Evolutionary conservation across 768 basidiomycete species (phyloP).

Genomic region (Suillus tomentosus): DNA sequence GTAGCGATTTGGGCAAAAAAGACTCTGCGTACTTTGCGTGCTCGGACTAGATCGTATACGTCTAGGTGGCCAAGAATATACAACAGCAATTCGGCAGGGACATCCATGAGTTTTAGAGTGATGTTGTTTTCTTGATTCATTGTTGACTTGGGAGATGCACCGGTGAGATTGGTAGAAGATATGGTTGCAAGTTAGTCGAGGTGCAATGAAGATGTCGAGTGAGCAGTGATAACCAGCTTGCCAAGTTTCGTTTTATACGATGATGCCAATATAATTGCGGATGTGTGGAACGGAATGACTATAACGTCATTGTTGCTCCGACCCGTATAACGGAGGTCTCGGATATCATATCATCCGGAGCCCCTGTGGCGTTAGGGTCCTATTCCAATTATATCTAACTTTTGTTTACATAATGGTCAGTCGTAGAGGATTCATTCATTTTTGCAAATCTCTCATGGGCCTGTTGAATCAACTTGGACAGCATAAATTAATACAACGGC

Average conservation of each 20-base stretch:
- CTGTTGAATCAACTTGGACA: no score
- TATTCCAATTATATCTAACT: not conserved
- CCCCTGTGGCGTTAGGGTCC: not conserved
- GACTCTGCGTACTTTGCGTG: not conserved
- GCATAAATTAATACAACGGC: no score
- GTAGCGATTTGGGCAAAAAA: not conserved
- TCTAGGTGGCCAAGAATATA: not conserved
- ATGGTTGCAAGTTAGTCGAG: no score
- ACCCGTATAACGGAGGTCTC: not conserved
- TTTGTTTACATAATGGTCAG: not conserved
- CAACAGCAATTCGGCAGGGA: not conserved
- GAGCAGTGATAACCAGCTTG: no score
- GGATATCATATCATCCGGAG: not conserved
- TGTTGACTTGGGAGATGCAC: not conserved
- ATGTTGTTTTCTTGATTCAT: not conserved
- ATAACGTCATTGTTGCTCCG: not conserved
- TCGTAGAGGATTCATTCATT: no score
- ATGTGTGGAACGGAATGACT: not conserved
- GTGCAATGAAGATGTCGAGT: no score
- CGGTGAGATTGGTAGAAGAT: not conserved
- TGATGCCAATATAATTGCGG: not conserved
- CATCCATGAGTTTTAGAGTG: not conserved
- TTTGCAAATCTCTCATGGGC: no score
- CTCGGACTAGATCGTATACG: not conserved
- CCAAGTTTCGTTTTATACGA: not conserved